A percentile compares a stretch with the other conserved stretches of the same genome.
Conservation (phyloP, 352 stramenopile species). For the Phytophthora vignae region DNA sequence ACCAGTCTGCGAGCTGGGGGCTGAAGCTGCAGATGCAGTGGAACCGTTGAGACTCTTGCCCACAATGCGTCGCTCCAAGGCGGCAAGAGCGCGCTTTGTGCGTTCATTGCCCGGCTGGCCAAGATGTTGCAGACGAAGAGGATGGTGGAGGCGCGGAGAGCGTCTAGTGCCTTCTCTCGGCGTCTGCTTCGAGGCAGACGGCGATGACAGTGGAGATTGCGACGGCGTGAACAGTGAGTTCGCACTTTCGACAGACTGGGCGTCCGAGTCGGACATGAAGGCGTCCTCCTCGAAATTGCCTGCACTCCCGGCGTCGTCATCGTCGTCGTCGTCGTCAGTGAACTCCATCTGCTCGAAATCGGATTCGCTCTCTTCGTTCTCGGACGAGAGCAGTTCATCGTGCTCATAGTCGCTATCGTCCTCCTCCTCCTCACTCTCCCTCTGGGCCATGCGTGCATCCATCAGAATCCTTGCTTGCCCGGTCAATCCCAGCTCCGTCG, state of each 20-base stretch:
- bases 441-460: constrained; percentile 16
- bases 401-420: constrained; percentile 89
- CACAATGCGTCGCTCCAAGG: constrained; percentile 75
- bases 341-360: constrained; percentile 84
- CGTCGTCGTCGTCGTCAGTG: constrained; percentile 64
- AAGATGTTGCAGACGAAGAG: constrained; percentile 70
- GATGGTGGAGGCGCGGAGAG: constrained; percentile 37
- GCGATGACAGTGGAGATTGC: constrained; percentile 18
- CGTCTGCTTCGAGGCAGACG: neutral
- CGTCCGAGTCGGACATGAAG: constrained; percentile 38
- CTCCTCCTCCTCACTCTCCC: constrained; percentile 54
- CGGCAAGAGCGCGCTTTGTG: constrained; percentile 63
- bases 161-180: neutral
- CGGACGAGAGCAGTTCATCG: constrained; percentile 81
- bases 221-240: constrained; percentile 27
- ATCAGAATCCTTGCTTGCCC: constrained; percentile 19
- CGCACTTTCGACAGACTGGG: constrained; percentile 27
- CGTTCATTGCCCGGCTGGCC: constrained; percentile 50
- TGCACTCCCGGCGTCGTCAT: constrained; percentile 32
- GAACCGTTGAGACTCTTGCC: constrained; percentile 40
- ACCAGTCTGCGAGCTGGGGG: neutral
- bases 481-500: constrained; percentile 1
- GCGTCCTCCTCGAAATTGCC: constrained; percentile 27
- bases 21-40: constrained; percentile 8
- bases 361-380: constrained; percentile 74